phyloP scores from a whole-genome alignment of 169 alveolate genomes.

The Eimeria nieschulzi region DNA sequence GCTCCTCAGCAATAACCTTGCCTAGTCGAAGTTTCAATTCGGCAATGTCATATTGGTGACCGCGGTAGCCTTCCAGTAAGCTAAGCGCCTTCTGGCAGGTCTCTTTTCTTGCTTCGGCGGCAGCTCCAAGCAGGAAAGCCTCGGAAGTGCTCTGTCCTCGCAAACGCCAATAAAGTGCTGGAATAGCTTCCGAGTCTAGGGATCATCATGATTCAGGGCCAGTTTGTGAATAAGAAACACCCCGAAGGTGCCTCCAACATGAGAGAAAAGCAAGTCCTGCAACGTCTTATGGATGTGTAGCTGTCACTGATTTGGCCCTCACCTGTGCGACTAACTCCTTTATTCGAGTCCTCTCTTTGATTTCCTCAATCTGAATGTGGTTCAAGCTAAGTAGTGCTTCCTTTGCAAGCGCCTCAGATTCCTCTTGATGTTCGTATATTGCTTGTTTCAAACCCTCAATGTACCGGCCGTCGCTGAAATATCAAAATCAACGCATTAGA shows the following conservation, averaged over 20 bases:
- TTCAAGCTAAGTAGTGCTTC: background rate
- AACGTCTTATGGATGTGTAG: too few relatives aligned
- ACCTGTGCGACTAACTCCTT: conserved; percentile 31
- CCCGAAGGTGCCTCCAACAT: too few relatives aligned
- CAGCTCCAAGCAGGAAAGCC: conserved; percentile 20
- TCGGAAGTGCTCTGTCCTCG: conserved; percentile 39
- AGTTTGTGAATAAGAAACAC: too few relatives aligned
- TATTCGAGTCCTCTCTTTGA: conserved; percentile 26
- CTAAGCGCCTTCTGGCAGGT: conserved; percentile 29
- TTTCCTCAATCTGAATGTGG: conserved; percentile 15
- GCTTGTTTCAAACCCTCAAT: conserved; percentile 44
- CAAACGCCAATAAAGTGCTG: too few relatives aligned
- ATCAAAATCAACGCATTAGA: too few relatives aligned
- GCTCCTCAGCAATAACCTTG: background rate
- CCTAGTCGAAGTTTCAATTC: conserved; percentile 29
- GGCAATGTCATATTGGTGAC: conserved; percentile 35
- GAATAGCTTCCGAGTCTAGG: too few relatives aligned
- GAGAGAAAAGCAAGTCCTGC: too few relatives aligned
- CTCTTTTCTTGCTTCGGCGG: conserved; percentile 33
- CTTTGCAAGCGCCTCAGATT: background rate
- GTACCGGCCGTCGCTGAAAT: conserved; percentile 53
- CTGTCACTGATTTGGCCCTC: background rate
- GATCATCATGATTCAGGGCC: too few relatives aligned
- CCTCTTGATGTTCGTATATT: conserved; percentile 32
- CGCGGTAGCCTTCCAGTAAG: conserved; percentile 47